Evolutionary conservation across 495 filamentous ascomycete genomes (phyloP), one percentile per base, ranked within the genome.

Genomic region (Barbatosphaeria neglecta): DNA sequence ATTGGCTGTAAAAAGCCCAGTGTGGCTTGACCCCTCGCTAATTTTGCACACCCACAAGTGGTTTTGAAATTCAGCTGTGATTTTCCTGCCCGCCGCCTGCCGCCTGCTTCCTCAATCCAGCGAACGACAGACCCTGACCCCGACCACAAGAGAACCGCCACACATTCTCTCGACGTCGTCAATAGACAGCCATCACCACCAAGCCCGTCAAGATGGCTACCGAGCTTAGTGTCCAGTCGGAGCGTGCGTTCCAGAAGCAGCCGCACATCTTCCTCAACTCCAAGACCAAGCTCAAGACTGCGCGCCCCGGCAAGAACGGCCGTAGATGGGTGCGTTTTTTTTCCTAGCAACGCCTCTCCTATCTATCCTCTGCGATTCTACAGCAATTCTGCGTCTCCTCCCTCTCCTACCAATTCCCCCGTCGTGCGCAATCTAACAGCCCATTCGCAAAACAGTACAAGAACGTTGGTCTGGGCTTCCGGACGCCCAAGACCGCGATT

Each of bases 201-300:
- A 41, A n/a, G 16, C 22, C 78, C 83, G 80, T 76, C 82, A 84
- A 72, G 73, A 95, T 95, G 89, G 89, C 89, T 66, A 95, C 89
- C 76, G 89, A 95, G 81, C 80, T 95, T 73, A 94, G 84, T 68
- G 89, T 95, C 69, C 89, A 95, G 80, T 88, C 86, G 64, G 89
- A 95, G 83, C 87, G 89, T 73, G 89, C 89, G 76, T 95, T 82
- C 83, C 89, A 95, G 71, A 95, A 95, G 81, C 90, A 98, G 81
- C 93, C 92, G 63, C 93, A 99, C 74, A 94, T 99, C 80, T 97
- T 96, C 86, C 79, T 84, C 65, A 95, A 94, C 80, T 69, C 76
- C 60, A 96, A 95, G 81, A 80, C 83, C 72, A 83, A 86, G 68
- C 69, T 81, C 54, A 96, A 95, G 81, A 83, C 78, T 66, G 80